Conservation (phyloP, 805 yeast species). For the Blastobotrys americana region DNA sequence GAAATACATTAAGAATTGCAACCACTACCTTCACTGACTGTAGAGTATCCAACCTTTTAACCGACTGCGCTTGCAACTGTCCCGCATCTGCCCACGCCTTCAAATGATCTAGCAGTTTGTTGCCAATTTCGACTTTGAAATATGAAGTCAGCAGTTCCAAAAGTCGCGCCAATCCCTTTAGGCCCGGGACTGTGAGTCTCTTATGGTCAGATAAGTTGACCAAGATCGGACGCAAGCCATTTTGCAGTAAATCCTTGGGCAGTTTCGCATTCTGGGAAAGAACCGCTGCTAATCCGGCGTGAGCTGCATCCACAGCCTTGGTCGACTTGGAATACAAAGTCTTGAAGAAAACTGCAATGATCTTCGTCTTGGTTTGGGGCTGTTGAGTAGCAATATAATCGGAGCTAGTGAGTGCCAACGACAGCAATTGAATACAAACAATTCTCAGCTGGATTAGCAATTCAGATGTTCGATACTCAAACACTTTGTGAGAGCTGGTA, state of each 20-base stretch:
- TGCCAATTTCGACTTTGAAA: slow-evolving; percentile 94
- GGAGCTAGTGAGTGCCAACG: slow-evolving; percentile 77
- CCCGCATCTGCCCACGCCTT: slow-evolving; percentile 93
- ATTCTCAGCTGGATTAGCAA: slow-evolving; percentile 83
- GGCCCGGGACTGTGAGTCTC: slow-evolving; percentile 77
- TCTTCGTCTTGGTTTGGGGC: slow-evolving; percentile 60
- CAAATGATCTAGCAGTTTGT: slow-evolving; percentile 83
- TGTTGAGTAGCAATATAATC: slow-evolving; percentile 68
- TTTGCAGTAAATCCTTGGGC: slow-evolving; percentile 92
- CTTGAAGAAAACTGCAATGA: slow-evolving; percentile 90
- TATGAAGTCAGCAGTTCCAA: slow-evolving; percentile 83
- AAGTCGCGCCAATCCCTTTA: slow-evolving; percentile 83
- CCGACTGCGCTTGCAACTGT: slow-evolving; percentile 65
- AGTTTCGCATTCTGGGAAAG: slow-evolving; percentile 78
- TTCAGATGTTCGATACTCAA: slow-evolving; percentile 82
- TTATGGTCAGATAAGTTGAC: slow-evolving; percentile 93
- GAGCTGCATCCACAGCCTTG: slow-evolving; percentile 89
- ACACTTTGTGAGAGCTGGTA: slow-evolving; percentile 76
- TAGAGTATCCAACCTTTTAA: slow-evolving; percentile 72
- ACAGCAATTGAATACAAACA: slow-evolving; percentile 76
- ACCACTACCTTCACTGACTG: slow-evolving; percentile 79
- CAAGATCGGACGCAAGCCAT: slow-evolving; percentile 89
- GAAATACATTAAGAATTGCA: slow-evolving; percentile 86
- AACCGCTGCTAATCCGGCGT: slow-evolving; percentile 75
- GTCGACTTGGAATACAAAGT: slow-evolving; percentile 80